Evolutionary conservation across 306 rosid species (phyloP).

Genomic region (Corylus heterophylla): DNA sequence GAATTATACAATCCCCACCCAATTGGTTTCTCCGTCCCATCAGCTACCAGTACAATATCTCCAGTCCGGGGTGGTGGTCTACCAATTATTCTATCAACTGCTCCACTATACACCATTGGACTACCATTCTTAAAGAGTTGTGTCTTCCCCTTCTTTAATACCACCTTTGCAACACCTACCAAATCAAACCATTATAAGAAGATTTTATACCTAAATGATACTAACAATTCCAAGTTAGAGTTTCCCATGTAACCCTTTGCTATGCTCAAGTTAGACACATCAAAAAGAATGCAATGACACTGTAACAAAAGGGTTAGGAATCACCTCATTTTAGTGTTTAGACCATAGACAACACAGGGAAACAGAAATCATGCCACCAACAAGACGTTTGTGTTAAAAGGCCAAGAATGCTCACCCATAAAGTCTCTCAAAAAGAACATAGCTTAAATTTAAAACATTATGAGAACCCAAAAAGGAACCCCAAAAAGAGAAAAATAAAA

Average conservation of each 20-base stretch:
- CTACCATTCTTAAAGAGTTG: conserved; percentile 96
- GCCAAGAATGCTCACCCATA: background rate
- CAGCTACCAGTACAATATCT: conserved; percentile 80
- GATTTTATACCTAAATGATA: conserved; percentile 24
- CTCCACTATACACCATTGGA: conserved; percentile 97
- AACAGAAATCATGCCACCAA: background rate
- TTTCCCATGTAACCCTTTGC: conserved; percentile 7
- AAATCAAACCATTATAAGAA: conserved; percentile 40
- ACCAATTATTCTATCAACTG: conserved; percentile 88
- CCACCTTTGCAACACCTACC: conserved; percentile 86
- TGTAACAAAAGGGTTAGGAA: background rate
- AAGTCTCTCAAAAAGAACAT: background rate
- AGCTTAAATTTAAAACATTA: background rate
- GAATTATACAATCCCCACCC: conserved; percentile 98
- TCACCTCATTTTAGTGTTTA: background rate
- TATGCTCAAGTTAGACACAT: background rate
- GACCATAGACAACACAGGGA: background rate
- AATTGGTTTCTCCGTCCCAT: conserved; percentile 78
- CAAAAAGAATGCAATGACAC: background rate
- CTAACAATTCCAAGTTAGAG: background rate
- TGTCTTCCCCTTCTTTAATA: conserved; percentile 88
- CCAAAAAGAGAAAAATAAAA: background rate
- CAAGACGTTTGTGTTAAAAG: background rate
- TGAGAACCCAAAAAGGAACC: background rate
- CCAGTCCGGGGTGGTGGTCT: conserved; percentile 92